Percentiles rank a stretch among this genome's conserved stretches.
Conservation (phyloP, 2,329 filamentous ascomycete species). For the Phyllosticta ampelicida region DNA sequence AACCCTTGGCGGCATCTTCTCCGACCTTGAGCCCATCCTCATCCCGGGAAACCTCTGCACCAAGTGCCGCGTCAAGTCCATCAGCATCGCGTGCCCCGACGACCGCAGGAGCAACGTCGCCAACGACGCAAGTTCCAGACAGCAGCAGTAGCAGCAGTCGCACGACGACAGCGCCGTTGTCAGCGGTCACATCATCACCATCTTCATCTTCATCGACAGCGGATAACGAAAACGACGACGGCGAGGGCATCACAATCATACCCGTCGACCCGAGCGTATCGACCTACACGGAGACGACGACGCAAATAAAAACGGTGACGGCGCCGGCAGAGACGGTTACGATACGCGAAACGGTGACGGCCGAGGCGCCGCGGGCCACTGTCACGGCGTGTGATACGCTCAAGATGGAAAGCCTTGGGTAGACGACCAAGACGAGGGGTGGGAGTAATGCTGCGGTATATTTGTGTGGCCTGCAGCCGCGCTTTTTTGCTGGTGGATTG, state of each 20-base stretch:
- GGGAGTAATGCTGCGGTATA: too few relatives aligned
- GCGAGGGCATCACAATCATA: constrained; percentile 9
- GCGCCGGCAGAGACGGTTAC: constrained; percentile 16
- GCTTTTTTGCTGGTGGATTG: too few relatives aligned
- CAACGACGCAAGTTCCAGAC: not conserved
- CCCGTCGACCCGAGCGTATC: constrained; percentile 12
- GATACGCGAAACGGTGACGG: not conserved
- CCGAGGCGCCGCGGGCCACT: not conserved
- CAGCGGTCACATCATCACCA: too few relatives aligned
- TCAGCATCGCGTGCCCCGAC: not conserved
- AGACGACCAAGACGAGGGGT: not conserved
- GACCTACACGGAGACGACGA: constrained; percentile 22
- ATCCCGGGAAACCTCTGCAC: not conserved
- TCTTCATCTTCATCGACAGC: not conserved
- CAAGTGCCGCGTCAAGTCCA: not conserved
- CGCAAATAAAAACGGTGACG: constrained; percentile 16
- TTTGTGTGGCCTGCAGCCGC: too few relatives aligned
- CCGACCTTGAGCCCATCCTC: not conserved
- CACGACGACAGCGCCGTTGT: not conserved
- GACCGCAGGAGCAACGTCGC: not conserved
- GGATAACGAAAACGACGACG: not conserved
- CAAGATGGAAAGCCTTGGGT: not conserved
- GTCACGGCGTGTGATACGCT: not conserved
- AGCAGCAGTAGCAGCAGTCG: not conserved
- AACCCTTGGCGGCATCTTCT: not conserved